Base-by-base conservation (phyloP, 1,284 basidiomycete species). In the Neotropicomus parvogracilis region DNA sequence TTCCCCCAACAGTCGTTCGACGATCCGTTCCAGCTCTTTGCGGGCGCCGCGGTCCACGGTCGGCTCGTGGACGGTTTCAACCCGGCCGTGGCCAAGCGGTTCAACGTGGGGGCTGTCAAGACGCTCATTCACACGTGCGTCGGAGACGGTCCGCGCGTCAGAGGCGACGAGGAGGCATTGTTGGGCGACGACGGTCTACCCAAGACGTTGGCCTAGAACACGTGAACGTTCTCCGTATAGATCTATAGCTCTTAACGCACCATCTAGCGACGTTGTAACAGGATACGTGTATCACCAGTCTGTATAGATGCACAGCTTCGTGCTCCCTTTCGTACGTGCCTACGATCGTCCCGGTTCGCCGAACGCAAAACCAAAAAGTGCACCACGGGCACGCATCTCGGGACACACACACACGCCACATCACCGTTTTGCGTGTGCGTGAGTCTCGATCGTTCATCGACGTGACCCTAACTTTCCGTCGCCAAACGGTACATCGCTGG, bases 91-190 rank as follows among this genome's bases (percentile, higher is more conserved):
- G 82, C 88, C 24, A 84, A 84, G 63, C 77, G 74, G 37, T 90
- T 84, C 67, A 78, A 78, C 33, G 72, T 78, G 17, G 92, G 89
- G 1, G 81, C 85, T 5, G 91, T 97, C 39, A 92, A 91, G 68
- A 75, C 81, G 6, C 75, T 97, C 61, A 97, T 97, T 49, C 92
- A 95, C 68, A 97, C 94, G 12, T 75, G 79, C 46, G 89, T 97
- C 17, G 94, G 94, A 1, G 93, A 93, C 64, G 94, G 94, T 1
- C 94, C 94, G 1, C 79, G 92, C 56, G 75, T 78, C 16, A 63
- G 88, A 20, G 49, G 68, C 27, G 62, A 68, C 12, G 74, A 76
- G 40, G 83, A 85, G 54, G 65, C 77, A 11, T 60, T 90, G 53
- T 68, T 90, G 48, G 74, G 73, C 10, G 50, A 57, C 1, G 70